Base-by-base conservation (phyloP, 2,329 filamentous ascomycete genomes). In the Raffaelea ambrosiae region DNA sequence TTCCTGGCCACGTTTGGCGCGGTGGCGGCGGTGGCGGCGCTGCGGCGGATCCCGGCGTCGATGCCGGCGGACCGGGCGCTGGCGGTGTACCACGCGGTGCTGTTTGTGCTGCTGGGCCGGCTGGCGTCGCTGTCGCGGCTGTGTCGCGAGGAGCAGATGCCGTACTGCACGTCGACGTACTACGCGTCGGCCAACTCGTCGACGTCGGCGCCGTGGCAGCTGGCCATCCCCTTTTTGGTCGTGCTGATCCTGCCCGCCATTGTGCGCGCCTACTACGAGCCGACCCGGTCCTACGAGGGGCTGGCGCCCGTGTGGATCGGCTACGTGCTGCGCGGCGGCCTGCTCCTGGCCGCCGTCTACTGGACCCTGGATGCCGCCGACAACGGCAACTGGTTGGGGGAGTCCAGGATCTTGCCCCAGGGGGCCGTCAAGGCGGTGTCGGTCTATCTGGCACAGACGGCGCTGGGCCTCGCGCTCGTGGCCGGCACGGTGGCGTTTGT, bases 141-240 rank as follows among this genome's bases (percentile, higher is more conserved):
- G 19, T 98, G 93, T 63, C 84, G 93, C 49, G 93, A 98, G 64
- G 93, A 98, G 68, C 93, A 98, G 68, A 96, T 97, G 88, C 93
- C 93, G 0, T 94, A 85, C 68, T 98, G 93, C 71, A 81, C 79
- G 47, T 95, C 91, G 2, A 96, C 93, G 0, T 98, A 96, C 69
- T 98, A 98, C 61, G 85, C 89, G 4, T 96, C 91, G 0, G 79
- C 84, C 10, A 87, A 84, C 3, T 95, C 91, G 0, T 97, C 93
- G 0, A 97, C 90, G 1, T 96, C 91, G 3, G 87, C 91, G 1
- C 77, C 83, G 1, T 96, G 90, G 88, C 91, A 97, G 64, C 74
- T 96, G 18, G 65, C 73, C 8, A 84, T 97, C 43, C 88, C 91
- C 0, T 86, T 89, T 57, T 58, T 79, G n/a, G 76, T 89, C 10